A percentile compares a stretch with the other conserved stretches of the same genome.
Conservation (phyloP, 148 eudicot genomes). For the Polygonum aviculare region DNA sequence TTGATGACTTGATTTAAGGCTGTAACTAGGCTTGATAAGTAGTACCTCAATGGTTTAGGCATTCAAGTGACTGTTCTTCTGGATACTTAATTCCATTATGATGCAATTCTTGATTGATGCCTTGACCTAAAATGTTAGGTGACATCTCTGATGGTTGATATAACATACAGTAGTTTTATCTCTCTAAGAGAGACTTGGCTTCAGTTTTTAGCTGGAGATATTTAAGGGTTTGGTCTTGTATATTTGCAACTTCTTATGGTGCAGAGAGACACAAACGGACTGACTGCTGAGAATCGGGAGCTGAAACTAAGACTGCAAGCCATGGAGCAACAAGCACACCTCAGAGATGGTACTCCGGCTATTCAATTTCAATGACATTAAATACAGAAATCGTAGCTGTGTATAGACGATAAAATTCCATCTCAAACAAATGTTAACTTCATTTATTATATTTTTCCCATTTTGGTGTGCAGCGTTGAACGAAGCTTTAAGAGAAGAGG, state of each 20-base stretch:
- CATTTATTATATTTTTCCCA: background rate
- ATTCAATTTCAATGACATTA: background rate
- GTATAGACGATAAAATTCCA: background rate
- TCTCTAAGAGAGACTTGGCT: background rate
- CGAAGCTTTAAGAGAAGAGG: conserved; percentile 72
- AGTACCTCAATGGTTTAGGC: background rate
- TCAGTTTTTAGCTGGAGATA: background rate
- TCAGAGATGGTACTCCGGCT: background rate
- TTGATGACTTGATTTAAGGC: background rate
- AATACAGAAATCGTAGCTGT: background rate
- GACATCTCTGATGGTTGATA: background rate
- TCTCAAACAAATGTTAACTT: background rate
- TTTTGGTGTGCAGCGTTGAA: conserved; percentile 49
- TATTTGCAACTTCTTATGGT: background rate
- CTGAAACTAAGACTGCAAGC: conserved; percentile 25
- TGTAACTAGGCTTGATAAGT: background rate
- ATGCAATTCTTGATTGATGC: background rate
- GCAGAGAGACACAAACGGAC: conserved; percentile 3
- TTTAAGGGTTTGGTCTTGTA: background rate
- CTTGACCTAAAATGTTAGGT: background rate
- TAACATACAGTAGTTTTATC: background rate
- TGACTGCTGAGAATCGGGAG: conserved; percentile 4
- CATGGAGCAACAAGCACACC: conserved; percentile 10
- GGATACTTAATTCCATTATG: background rate
- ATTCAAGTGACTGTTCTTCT: background rate